These are phyloP conservation scores for Boletus tomentosulus DNA, from an alignment of 768 basidiomycete species.

Conservation along the genomic window DNA sequence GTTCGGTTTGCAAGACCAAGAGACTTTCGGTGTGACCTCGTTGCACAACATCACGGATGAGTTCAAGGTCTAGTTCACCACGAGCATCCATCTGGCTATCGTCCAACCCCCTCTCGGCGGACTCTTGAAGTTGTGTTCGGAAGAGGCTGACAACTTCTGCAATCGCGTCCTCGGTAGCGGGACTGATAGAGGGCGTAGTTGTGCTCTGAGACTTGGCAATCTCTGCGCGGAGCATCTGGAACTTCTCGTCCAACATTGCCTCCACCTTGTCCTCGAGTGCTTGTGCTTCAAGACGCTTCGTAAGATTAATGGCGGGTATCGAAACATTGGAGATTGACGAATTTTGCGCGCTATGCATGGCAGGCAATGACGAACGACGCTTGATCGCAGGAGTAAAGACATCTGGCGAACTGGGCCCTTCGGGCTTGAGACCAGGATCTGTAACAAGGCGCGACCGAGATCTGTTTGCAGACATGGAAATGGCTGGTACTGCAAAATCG, in stretches of 20 bases:
- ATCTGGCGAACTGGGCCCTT: slow-evolving; percentile 32
- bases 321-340: slow-evolving; percentile 44
- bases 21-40: slow-evolving; percentile 63
- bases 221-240: slow-evolving; percentile 47
- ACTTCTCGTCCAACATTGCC: slow-evolving; percentile 65
- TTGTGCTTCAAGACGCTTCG: slow-evolving; percentile 54
- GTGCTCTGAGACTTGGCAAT: slow-evolving; percentile 26
- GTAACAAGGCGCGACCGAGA: slow-evolving; percentile 52
- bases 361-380: slow-evolving; percentile 56
- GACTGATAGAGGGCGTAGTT: slow-evolving; percentile 32
- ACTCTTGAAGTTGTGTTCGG: slow-evolving; percentile 62
- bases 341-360: slow-evolving; percentile 43
- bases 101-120: slow-evolving; percentile 52
- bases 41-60: slow-evolving; percentile 66
- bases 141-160: slow-evolving; percentile 64
- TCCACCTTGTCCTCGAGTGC: slow-evolving; percentile 59
- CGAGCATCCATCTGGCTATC: slow-evolving; percentile 67
- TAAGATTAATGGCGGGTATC: slow-evolving; percentile 47
- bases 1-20: slow-evolving; percentile 52
- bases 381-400: slow-evolving; percentile 42
- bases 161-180: slow-evolving; percentile 58
- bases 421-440: slow-evolving; percentile 46
- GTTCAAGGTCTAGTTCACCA: slow-evolving; percentile 74
- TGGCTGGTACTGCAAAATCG: slow-evolving; percentile 64
- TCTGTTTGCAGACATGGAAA: slow-evolving; percentile 58